These are phyloP conservation scores for Fusarium praegraminearum DNA, from an alignment of 2,329 filamentous ascomycete genomes.

Conservation along the genomic window DNA sequence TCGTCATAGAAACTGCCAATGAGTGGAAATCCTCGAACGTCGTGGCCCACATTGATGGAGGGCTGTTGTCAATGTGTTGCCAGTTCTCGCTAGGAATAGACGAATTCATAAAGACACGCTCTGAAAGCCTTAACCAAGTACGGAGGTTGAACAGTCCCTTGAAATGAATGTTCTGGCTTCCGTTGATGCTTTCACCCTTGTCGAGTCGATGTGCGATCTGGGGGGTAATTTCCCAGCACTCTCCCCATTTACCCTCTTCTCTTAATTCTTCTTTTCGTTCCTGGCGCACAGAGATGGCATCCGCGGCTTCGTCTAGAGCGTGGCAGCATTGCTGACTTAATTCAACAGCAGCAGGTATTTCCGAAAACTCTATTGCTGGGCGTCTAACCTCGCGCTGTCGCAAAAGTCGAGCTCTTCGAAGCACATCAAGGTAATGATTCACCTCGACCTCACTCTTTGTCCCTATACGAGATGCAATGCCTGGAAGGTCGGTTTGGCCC, in stretches of 20 bases:
- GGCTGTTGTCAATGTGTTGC: constrained; percentile 68
- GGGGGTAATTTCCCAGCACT: constrained; percentile 73
- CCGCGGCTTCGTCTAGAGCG: constrained; percentile 75
- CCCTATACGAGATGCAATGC: constrained; percentile 71
- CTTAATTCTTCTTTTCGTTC: constrained; percentile 70
- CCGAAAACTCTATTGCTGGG: constrained; percentile 58
- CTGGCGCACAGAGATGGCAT: constrained; percentile 73
- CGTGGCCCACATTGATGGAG: constrained; percentile 79
- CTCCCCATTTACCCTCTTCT: constrained; percentile 71
- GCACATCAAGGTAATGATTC: constrained; percentile 72
- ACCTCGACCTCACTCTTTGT: constrained; percentile 83
- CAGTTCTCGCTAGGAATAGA: constrained; percentile 73
- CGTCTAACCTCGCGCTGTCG: constrained; percentile 53
- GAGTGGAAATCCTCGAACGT: constrained; percentile 81
- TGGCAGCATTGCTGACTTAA: constrained; percentile 73
- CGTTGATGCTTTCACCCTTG: constrained; percentile 36
- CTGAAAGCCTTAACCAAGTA: constrained; percentile 73
- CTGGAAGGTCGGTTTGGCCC: constrained; percentile 71
- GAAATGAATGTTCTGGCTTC: constrained; percentile 57
- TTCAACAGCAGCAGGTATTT: constrained; percentile 80
- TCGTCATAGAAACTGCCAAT: constrained; percentile 74
- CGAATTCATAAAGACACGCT: constrained; percentile 81
- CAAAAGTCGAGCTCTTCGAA: constrained; percentile 64
- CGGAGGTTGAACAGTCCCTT: constrained; percentile 68
- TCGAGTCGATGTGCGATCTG: constrained; percentile 51